These are phyloP conservation scores for Camillea tinctor DNA, from an alignment of 2,329 filamentous ascomycete genomes.

Conservation along the genomic window DNA sequence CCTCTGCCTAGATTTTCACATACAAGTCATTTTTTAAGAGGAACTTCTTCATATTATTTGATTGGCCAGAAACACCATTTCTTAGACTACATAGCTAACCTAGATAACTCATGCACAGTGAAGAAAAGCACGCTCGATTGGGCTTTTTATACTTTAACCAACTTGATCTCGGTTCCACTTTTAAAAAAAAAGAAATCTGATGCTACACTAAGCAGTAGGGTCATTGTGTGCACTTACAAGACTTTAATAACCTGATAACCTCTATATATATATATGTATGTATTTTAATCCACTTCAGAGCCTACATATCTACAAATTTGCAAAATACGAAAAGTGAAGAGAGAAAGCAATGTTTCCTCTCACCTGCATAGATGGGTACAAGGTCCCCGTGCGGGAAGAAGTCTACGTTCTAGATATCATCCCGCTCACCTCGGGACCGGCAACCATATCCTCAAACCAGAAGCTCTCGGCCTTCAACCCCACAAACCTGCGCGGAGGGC, in stretches of 20 bases:
- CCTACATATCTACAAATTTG: background rate
- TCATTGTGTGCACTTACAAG: background rate
- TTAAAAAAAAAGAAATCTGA: background rate
- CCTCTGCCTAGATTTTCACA: too few relatives aligned
- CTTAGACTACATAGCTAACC: too few relatives aligned
- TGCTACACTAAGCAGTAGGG: too few relatives aligned
- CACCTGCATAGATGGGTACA: slow-evolving; percentile 38
- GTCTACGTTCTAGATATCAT: slow-evolving; percentile 60
- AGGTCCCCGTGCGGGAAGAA: slow-evolving; percentile 38
- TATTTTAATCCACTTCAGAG: too few relatives aligned
- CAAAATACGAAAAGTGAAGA: background rate
- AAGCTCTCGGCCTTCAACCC: slow-evolving; percentile 66
- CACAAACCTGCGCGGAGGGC: slow-evolving; percentile 48
- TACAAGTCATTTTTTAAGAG: too few relatives aligned
- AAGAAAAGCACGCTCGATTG: too few relatives aligned
- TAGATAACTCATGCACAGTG: too few relatives aligned
- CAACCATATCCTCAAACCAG: slow-evolving; percentile 69
- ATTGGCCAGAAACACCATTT: too few relatives aligned
- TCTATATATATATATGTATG: too few relatives aligned
- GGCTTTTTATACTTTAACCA: too few relatives aligned
- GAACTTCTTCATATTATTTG: too few relatives aligned
- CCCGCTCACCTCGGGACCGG: slow-evolving; percentile 51
- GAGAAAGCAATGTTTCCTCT: slow-evolving; percentile 41
- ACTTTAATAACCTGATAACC: background rate
- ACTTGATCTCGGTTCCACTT: too few relatives aligned